Evolutionary conservation across 2,329 filamentous ascomycete species (phyloP).

Genomic region (Cytospora piceicola): DNA sequence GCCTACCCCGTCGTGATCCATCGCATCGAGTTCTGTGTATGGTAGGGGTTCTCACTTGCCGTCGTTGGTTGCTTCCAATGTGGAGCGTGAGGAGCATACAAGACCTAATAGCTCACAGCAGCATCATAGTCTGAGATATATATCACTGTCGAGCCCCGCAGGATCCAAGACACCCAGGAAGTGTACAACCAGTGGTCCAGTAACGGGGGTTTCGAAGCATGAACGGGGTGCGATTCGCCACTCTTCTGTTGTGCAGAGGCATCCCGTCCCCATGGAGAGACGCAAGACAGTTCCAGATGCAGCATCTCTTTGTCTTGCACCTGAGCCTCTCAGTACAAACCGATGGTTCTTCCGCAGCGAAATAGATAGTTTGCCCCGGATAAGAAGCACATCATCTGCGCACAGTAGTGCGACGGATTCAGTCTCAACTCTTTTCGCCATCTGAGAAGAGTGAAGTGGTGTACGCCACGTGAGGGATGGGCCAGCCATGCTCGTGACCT

Average conservation of each 20-base stretch:
- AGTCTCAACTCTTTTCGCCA: neutral
- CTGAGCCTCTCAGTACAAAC: neutral
- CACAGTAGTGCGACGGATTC: neutral
- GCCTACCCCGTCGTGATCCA: neutral
- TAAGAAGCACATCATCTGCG: neutral
- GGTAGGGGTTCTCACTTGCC: neutral
- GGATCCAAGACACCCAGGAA: conserved; percentile 21
- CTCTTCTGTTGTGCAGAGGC: conserved; percentile 15
- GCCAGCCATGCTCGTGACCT: neutral
- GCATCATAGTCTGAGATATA: neutral
- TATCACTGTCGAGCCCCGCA: conserved; percentile 1
- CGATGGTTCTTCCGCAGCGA: neutral
- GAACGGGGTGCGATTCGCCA: neutral
- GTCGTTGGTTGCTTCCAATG: too few species aligned
- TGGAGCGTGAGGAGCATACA: neutral
- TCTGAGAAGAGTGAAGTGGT: neutral
- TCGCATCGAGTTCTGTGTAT: neutral
- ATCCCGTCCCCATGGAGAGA: conserved; percentile 17
- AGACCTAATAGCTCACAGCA: neutral
- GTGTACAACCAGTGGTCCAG: neutral
- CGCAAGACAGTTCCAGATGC: conserved; percentile 17
- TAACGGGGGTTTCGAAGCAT: conserved; percentile 5
- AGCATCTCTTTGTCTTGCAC: conserved; percentile 11
- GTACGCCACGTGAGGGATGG: neutral
- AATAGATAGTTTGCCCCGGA: neutral